Evolutionary conservation across 2,329 filamentous ascomycete species (phyloP).

Genomic region (Sporothrix inflata): DNA sequence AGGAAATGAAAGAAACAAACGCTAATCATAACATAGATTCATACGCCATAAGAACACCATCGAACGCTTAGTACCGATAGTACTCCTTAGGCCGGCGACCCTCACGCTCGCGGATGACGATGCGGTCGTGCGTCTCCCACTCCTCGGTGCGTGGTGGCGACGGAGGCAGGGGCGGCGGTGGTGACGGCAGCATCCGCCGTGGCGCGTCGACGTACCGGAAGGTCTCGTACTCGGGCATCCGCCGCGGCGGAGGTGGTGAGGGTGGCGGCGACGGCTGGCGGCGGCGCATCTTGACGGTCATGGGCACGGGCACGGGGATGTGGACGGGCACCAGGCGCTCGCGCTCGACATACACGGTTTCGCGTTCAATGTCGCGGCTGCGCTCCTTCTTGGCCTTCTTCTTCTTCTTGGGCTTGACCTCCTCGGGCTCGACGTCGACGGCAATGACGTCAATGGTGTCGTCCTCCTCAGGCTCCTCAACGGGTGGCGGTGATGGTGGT

Average conservation of each 20-base stretch:
- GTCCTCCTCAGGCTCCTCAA: slow-evolving; percentile 39
- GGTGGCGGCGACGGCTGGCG: not conserved
- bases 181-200: slow-evolving; percentile 42
- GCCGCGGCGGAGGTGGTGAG: not conserved
- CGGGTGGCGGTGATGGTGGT: slow-evolving; percentile 29
- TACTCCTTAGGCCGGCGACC: slow-evolving; percentile 42
- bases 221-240: slow-evolving; percentile 49
- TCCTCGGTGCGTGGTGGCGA: slow-evolving; percentile 40
- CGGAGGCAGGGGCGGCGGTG: slow-evolving; percentile 38
- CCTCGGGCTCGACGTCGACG: slow-evolving; percentile 46
- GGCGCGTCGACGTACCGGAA: slow-evolving; percentile 59
- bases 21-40: not conserved
- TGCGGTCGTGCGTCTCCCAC: slow-evolving; percentile 38
- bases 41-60: not conserved
- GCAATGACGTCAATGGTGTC: slow-evolving; percentile 49
- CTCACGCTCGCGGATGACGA: slow-evolving; percentile 42
- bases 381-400: slow-evolving; percentile 28
- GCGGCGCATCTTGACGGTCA: slow-evolving; percentile 21
- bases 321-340: slow-evolving; percentile 51
- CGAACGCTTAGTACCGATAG: slow-evolving; percentile 30
- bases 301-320: slow-evolving; percentile 21
- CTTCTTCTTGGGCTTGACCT: slow-evolving; percentile 28
- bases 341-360: slow-evolving; percentile 41
- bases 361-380: slow-evolving; percentile 36
- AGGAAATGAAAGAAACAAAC: not conserved